Evolutionary conservation across 2,329 filamentous ascomycete species (phyloP).

Genomic region (Fusarium begoniae): DNA sequence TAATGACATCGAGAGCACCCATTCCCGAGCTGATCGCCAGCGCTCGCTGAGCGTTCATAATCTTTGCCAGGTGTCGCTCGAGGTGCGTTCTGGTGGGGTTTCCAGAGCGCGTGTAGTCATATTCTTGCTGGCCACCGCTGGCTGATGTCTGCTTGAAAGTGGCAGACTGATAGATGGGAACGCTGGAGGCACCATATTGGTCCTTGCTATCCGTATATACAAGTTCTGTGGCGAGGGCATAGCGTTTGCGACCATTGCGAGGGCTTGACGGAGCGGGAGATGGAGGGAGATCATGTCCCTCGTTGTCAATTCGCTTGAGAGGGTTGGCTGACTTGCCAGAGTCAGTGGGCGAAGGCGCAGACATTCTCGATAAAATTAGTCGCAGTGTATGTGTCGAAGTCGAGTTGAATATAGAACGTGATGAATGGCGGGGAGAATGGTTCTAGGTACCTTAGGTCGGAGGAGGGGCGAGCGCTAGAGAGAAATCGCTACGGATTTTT

Average conservation of each 20-base stretch:
- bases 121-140: conserved; percentile 81
- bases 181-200: conserved; percentile 95
- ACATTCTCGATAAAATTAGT: conserved; percentile 27
- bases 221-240: conserved; percentile 93
- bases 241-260: conserved; percentile 80
- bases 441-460: not conserved
- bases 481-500: not conserved
- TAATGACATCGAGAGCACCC: conserved; percentile 97
- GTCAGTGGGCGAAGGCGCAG: conserved; percentile 37
- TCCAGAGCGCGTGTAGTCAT: conserved; percentile 97
- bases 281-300: conserved; percentile 86
- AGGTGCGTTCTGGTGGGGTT: conserved; percentile 97
- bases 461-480: not conserved
- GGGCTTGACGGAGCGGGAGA: conserved; percentile 95
- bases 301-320: conserved; percentile 74
- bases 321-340: conserved; percentile 51
- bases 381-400: not conserved
- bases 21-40: conserved; percentile 96
- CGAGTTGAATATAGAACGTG: not conserved
- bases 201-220: conserved; percentile 97
- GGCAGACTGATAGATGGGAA: conserved; percentile 97
- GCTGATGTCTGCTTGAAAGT: conserved; percentile 95
- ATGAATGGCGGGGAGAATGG: conserved; percentile 8
- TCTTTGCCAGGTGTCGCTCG: conserved; percentile 96
- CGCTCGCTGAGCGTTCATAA: conserved; percentile 93